These are phyloP conservation scores for Phytophthora litchii DNA, from an alignment of 352 stramenopile genomes.

Conservation along the genomic window DNA sequence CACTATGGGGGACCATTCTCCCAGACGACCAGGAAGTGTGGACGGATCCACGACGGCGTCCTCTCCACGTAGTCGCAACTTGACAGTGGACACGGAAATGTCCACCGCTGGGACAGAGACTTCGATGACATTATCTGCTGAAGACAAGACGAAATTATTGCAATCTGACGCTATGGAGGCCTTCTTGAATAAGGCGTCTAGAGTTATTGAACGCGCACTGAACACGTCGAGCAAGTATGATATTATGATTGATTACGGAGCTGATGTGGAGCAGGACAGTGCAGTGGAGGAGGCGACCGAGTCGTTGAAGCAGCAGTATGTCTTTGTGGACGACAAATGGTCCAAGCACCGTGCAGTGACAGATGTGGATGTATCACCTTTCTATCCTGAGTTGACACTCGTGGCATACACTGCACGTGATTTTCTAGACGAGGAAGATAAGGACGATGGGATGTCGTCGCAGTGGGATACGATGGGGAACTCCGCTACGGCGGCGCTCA, in stretches of 20 bases:
- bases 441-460: constrained; percentile 48
- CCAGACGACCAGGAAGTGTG: constrained; percentile 37
- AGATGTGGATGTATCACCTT: constrained; percentile 82
- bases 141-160: constrained; percentile 73
- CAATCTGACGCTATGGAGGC: constrained; percentile 78
- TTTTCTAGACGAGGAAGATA: constrained; percentile 77
- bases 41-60: constrained; percentile 31
- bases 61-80: constrained; percentile 48
- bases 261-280: constrained; percentile 68
- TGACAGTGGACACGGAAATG: constrained; percentile 61
- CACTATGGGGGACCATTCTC: constrained; percentile 23
- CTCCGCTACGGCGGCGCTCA: constrained; percentile 50
- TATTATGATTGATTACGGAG: constrained; percentile 87
- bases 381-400: constrained; percentile 82
- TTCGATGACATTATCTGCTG: constrained; percentile 39
- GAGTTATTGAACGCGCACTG: constrained; percentile 83
- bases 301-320: constrained; percentile 72
- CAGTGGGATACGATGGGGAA: constrained; percentile 81
- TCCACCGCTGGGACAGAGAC: constrained; percentile 23
- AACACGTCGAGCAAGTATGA: constrained; percentile 79
- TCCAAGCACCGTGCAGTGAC: constrained; percentile 82
- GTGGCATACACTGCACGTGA: constrained; percentile 70
- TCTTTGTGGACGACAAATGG: constrained; percentile 84
- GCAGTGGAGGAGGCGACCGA: constrained; percentile 62
- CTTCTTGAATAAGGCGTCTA: constrained; percentile 79